Conservation (phyloP, 2,329 filamentous ascomycete species). For the Beauveria brongniartii region DNA sequence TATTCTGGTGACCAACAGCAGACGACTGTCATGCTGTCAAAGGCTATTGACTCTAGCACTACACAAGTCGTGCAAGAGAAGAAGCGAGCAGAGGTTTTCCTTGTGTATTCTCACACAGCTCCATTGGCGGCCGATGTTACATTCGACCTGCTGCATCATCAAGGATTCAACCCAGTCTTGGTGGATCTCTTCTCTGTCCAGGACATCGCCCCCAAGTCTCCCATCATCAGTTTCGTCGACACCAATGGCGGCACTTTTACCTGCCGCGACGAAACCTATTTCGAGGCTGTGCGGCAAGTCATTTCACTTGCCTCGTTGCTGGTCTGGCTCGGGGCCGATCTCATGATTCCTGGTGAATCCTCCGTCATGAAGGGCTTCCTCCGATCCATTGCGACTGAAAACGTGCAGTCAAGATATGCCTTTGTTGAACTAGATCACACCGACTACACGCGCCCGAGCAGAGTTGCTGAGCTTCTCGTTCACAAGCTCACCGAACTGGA, state of each 20-base stretch:
- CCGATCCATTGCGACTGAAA: neutral
- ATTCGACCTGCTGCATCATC: neutral
- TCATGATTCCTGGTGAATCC: constrained; percentile 1
- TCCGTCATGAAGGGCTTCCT: constrained; percentile 8
- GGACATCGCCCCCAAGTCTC: neutral
- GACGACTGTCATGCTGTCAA: neutral
- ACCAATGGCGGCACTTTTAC: neutral
- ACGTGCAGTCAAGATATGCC: constrained; percentile 4
- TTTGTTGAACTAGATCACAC: neutral
- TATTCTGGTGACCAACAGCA: neutral
- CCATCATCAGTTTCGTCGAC: constrained; percentile 4
- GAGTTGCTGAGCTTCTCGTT: neutral
- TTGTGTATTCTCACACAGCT: neutral
- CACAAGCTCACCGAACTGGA: neutral
- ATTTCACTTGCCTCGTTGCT: neutral
- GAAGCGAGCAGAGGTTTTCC: neutral
- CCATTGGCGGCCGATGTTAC: neutral
- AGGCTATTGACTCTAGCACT: neutral
- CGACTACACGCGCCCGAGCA: neutral
- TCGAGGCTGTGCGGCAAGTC: neutral
- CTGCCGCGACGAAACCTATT: neutral
- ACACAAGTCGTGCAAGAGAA: neutral
- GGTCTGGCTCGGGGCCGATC: neutral
- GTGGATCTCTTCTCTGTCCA: neutral
- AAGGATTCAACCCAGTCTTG: neutral